A percentile compares a stretch with the other conserved stretches of the same genome.
Conservation (phyloP, 2,329 filamentous ascomycete species). For the Aureobasidium lini region DNA sequence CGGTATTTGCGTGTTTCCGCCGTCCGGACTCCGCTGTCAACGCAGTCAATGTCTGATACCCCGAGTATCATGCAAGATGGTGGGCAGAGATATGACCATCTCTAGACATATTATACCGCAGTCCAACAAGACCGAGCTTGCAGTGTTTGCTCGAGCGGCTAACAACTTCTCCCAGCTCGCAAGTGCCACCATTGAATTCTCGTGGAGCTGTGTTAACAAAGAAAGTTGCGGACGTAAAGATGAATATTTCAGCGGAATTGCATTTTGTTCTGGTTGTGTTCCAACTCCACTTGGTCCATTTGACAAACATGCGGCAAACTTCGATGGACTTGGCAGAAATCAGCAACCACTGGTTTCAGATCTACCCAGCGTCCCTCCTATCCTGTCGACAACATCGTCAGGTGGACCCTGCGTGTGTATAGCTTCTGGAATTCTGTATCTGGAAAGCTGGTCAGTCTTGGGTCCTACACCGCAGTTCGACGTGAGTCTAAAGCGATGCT, state of each 20-base stretch:
- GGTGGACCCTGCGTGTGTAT: no score
- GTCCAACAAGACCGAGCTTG: background rate
- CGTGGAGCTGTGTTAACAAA: background rate
- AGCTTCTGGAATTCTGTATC: no score
- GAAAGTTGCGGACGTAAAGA: background rate
- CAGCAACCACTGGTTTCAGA: no score
- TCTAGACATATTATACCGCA: background rate
- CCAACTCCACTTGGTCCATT: background rate
- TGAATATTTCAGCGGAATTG: background rate
- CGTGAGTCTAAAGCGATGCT: no score
- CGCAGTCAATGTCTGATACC: background rate
- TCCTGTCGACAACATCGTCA: no score
- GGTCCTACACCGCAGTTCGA: no score
- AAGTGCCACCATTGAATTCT: background rate
- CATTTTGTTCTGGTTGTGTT: background rate
- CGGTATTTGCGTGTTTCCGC: background rate
- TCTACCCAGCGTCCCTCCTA: no score
- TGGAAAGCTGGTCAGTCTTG: no score
- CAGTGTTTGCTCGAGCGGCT: background rate
- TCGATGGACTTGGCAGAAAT: background rate
- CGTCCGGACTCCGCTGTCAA: background rate
- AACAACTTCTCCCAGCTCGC: background rate
- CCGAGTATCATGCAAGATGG: background rate
- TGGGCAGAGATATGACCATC: background rate
- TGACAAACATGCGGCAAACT: background rate